Base-by-base conservation (phyloP, 805 yeast species). In the Huiozyma sinensis region DNA sequence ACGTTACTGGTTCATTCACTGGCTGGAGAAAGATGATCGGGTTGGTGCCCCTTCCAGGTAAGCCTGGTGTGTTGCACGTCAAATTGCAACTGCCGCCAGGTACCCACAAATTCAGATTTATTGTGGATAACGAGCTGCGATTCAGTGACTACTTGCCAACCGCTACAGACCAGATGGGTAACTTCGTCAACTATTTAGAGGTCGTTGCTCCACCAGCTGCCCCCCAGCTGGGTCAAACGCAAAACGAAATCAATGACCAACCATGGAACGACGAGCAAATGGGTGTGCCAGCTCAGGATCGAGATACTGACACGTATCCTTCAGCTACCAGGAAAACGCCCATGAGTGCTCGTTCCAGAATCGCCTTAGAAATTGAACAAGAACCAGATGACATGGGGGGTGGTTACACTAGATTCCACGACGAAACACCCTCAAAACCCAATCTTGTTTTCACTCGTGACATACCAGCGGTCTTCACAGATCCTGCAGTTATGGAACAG, bases 21-120 rank as follows among this genome's bases (percentile, higher is more conserved):
- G 96, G 95, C 4, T 92, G 98, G 97, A 72, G 96, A 52, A 90
- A 89, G 65, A 90, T 92, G 97, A 89, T 90, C 57, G 95, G 95
- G 35, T 68, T 92, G 54, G 73, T 73, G 30, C 65, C 68, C 7
- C 65, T 64, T 10, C 52, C 60, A 6, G 59, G 56, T 30, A 61
- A 60, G 30, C 64, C 63, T 5, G 61, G 61, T 8, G 34, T 58
- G 2, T 81, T 81, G 54, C 70, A 77, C 38, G 82, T 86, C 28
- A 81, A 83, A 42, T 68, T 86, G 41, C 84, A 85, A 36, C 66
- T 86, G 39, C 95, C 95, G 0, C 79, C 83, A 6, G 97, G 97
- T 7, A 89, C 95, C 0, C 97, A 89, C 64, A 71, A 96, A 50
- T 85, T 90, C 65, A 77, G 95, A 57, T 89, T 89, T 60, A 95